phyloP scores from a whole-genome alignment of 352 stramenopile genomes.

The Globisporangium alternatum region DNA sequence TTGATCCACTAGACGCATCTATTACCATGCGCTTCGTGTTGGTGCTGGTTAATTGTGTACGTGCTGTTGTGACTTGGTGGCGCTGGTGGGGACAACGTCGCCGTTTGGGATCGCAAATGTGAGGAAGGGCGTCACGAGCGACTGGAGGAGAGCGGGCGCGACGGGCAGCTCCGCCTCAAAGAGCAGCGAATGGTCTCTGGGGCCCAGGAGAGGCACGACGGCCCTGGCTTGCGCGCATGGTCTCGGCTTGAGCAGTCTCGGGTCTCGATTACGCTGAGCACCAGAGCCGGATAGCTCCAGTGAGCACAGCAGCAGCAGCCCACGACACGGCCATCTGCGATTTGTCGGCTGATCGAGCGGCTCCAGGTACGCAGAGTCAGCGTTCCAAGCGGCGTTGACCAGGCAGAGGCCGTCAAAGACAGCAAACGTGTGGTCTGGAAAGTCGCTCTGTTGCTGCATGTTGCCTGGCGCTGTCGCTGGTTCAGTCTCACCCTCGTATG shows the following conservation, averaged over 20 bases:
- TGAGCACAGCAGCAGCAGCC: not conserved
- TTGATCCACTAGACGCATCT: too few species aligned
- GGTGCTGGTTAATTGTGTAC: not conserved
- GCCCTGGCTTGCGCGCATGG: not conserved
- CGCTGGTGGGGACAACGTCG: too few species aligned
- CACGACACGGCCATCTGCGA: not conserved
- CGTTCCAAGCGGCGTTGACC: slow-evolving; percentile 8
- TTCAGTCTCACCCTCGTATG: too few species aligned
- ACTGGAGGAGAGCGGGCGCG: not conserved
- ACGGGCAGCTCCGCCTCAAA: slow-evolving; percentile 6
- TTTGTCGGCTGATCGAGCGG: not conserved
- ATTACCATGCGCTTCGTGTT: not conserved
- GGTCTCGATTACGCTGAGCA: not conserved
- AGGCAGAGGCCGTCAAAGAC: slow-evolving; percentile 13
- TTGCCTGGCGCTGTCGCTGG: not conserved
- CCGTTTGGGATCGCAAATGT: not conserved
- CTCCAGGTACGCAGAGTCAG: not conserved
- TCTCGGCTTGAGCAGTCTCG: not conserved
- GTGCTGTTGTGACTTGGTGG: not conserved
- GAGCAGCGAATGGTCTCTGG: not conserved
- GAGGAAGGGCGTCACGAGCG: slow-evolving; percentile 7
- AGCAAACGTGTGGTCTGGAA: slow-evolving; percentile 3
- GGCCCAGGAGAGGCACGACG: not conserved
- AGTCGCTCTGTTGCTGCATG: not conserved
- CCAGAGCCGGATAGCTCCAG: not conserved